phyloP scores from a whole-genome alignment of 2,329 filamentous ascomycete genomes.

The Chalara sp. region DNA sequence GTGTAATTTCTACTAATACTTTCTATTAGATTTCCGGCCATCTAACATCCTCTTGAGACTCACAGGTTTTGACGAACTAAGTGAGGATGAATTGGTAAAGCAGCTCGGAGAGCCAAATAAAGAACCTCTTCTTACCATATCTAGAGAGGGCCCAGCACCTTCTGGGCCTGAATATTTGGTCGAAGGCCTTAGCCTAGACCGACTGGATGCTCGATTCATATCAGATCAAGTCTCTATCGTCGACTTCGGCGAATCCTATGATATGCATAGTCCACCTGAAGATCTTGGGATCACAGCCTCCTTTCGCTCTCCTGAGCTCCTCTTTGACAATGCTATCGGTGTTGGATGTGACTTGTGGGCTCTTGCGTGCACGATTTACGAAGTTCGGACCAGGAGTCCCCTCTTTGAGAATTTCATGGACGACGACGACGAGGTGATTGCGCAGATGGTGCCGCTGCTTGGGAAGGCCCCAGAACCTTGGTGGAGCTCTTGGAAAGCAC shows the following conservation, averaged over 20 bases:
- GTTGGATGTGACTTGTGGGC: constrained; percentile 5
- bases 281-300: constrained; percentile 6
- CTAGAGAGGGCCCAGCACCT: constrained; percentile 4
- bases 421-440: constrained; percentile 8
- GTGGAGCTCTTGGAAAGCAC: constrained; percentile 6
- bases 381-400: constrained; percentile 4
- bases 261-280: constrained; percentile 2
- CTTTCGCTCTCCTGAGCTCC: constrained; percentile 5
- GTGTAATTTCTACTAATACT: background rate
- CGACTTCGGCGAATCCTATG: constrained; percentile 9
- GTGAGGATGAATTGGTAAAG: constrained; percentile 5
- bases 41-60: constrained; percentile 9
- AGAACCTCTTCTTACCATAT: constrained; percentile 8
- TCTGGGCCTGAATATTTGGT: constrained; percentile 9
- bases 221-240: constrained; percentile 7
- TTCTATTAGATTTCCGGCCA: constrained; percentile 7
- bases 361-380: constrained; percentile 9
- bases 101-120: constrained; percentile 5
- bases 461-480: constrained; percentile 8
- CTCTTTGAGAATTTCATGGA: constrained; percentile 9
- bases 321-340: constrained; percentile 6
- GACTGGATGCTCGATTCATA: constrained; percentile 4
- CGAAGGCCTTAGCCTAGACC: constrained; percentile 7
- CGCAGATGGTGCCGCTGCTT: constrained; percentile 9
- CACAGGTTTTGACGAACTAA: constrained; percentile 4